These are phyloP conservation scores for Aspergillus sp. DNA, from an alignment of 2,329 filamentous ascomycete genomes.

Conservation along the genomic window DNA sequence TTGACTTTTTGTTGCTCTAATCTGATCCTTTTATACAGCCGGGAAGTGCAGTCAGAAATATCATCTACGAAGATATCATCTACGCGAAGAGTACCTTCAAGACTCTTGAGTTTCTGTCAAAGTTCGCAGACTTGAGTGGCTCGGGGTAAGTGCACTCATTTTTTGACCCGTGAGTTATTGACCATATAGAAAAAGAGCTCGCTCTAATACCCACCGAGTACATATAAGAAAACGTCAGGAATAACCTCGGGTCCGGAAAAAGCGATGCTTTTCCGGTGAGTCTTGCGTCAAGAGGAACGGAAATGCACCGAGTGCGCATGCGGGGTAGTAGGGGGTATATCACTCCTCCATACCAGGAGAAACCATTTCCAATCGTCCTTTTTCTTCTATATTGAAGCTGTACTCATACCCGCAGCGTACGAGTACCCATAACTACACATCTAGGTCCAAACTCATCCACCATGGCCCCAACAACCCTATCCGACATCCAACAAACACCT, in stretches of 20 bases:
- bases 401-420: neutral
- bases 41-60: no score
- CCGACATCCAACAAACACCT: slow-evolving; percentile 4
- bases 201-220: neutral
- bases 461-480: slow-evolving; percentile 10
- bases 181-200: neutral
- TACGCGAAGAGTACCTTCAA: no score
- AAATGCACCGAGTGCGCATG: neutral
- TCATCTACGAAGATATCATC: no score
- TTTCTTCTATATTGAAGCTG: neutral
- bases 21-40: no score
- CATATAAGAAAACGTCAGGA: neutral
- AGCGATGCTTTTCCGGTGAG: neutral
- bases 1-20: no score
- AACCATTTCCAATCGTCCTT: neutral
- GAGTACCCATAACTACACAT: no score
- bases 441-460: neutral
- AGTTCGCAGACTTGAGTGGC: no score
- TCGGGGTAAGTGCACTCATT: no score
- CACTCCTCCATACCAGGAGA: neutral
- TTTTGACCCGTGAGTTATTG: no score
- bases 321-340: neutral
- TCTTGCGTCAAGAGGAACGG: neutral
- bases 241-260: slow-evolving; percentile 7
- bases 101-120: no score